Evolutionary conservation across 495 filamentous ascomycete genomes (phyloP).

Genomic region (Endocarpon pusillum): DNA sequence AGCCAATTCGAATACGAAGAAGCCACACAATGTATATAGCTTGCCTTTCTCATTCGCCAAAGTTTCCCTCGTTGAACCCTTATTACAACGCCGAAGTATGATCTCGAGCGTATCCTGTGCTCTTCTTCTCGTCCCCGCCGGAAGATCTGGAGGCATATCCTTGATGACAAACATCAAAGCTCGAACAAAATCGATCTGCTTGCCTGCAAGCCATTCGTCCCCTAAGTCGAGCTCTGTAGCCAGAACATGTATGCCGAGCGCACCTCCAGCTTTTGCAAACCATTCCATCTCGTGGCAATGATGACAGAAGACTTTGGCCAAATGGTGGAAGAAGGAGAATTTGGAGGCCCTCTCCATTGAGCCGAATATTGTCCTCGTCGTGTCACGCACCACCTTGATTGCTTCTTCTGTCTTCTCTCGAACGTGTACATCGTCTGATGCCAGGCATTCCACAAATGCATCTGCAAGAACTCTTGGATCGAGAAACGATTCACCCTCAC

Average conservation of each 20-base stretch:
- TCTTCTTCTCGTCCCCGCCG: constrained; percentile 63
- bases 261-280: constrained; percentile 90
- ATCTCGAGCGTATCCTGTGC: constrained; percentile 69
- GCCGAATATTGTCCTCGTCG: constrained; percentile 69
- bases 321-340: constrained; percentile 64
- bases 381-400: constrained; percentile 58
- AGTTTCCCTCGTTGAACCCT: constrained; percentile 57
- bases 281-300: constrained; percentile 93
- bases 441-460: constrained; percentile 70
- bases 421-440: constrained; percentile 62
- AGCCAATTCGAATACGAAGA: constrained; percentile 70
- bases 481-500: constrained; percentile 72
- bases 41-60: constrained; percentile 46
- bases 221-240: constrained; percentile 66
- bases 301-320: constrained; percentile 73
- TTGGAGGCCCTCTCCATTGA: constrained; percentile 46
- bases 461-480: constrained; percentile 77
- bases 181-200: constrained; percentile 68
- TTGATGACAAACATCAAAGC: constrained; percentile 92
- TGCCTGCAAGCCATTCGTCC: constrained; percentile 61
- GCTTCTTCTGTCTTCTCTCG: constrained; percentile 70
- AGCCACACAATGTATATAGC: constrained; percentile 56
- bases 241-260: constrained; percentile 70
- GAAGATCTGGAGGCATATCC: constrained; percentile 83
- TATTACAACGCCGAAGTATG: constrained; percentile 58